Conservation (phyloP, 1,284 basidiomycete species). For the Pseudozyma sp. region DNA sequence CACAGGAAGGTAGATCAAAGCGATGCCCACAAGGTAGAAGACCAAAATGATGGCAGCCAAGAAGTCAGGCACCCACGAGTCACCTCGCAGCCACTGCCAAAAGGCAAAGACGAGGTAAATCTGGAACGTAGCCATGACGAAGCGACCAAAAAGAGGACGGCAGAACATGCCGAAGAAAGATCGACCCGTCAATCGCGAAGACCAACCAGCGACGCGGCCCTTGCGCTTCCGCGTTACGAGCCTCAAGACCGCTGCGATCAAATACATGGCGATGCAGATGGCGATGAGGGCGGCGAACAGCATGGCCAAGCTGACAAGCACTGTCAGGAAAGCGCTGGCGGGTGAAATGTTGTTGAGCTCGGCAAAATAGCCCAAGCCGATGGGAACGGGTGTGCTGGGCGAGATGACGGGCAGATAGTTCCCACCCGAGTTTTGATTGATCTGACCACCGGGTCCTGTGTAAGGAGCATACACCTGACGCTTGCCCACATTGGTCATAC, state of each 20-base stretch:
- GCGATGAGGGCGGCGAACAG: slow-evolving; percentile 51
- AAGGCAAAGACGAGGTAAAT: slow-evolving; percentile 60
- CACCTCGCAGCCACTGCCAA: slow-evolving; percentile 63
- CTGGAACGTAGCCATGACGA: slow-evolving; percentile 39
- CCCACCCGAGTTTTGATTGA: slow-evolving; percentile 24
- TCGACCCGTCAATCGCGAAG: slow-evolving; percentile 17
- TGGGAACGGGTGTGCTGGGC: slow-evolving; percentile 31
- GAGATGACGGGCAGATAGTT: slow-evolving; percentile 51
- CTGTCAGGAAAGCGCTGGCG: slow-evolving; percentile 61
- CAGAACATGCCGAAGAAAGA: slow-evolving; percentile 46
- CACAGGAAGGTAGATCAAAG: slow-evolving; percentile 51
- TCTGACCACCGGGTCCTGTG: slow-evolving; percentile 62
- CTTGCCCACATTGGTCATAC: slow-evolving; percentile 37
- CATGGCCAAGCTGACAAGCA: slow-evolving; percentile 60
- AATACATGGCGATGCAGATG: slow-evolving; percentile 34
- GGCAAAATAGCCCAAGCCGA: slow-evolving; percentile 57
- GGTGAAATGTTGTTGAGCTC: slow-evolving; percentile 61
- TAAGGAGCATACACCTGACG: slow-evolving; percentile 63
- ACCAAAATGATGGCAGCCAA: slow-evolving; percentile 55
- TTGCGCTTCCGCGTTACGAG: slow-evolving; percentile 14
- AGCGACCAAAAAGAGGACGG: slow-evolving; percentile 35
- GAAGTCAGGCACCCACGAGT: slow-evolving; percentile 63
- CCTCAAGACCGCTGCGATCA: slow-evolving; percentile 41
- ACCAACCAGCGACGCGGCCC: slow-evolving; percentile 34
- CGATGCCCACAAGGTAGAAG: slow-evolving; percentile 41